phyloP scores from a whole-genome alignment of 371 early-diverging fungal species.

The Capniomyces stellatus region DNA sequence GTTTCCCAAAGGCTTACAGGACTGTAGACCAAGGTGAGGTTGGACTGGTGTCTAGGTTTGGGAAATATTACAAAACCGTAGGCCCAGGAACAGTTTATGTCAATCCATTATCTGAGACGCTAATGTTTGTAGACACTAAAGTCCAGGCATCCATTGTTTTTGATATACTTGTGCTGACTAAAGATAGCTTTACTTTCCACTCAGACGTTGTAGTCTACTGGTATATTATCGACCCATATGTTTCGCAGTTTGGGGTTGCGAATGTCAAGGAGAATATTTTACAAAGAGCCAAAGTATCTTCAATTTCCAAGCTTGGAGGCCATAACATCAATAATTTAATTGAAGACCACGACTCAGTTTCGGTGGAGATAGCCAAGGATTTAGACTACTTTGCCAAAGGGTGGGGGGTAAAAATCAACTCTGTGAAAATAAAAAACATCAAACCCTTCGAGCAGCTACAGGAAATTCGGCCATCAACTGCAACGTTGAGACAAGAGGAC shows the following conservation, averaged over 20 bases:
- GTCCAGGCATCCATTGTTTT: slow-evolving; percentile 55
- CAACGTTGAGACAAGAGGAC: slow-evolving; percentile 68
- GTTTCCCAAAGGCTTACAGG: slow-evolving; percentile 62
- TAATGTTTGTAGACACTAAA: slow-evolving; percentile 47
- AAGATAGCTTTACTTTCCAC: slow-evolving; percentile 59
- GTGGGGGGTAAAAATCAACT: slow-evolving; percentile 58
- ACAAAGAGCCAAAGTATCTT: slow-evolving; percentile 56
- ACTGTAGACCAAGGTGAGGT: slow-evolving; percentile 38
- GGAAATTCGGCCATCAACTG: slow-evolving; percentile 68
- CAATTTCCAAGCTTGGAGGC: slow-evolving; percentile 44
- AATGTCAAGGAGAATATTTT: slow-evolving; percentile 50
- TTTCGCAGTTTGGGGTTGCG: slow-evolving; percentile 48
- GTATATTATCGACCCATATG: slow-evolving; percentile 62
- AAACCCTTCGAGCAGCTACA: slow-evolving; percentile 55
- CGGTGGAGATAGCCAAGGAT: slow-evolving; percentile 59
- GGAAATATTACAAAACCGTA: slow-evolving; percentile 65
- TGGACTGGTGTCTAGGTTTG: slow-evolving; percentile 59
- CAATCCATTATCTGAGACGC: slow-evolving; percentile 50
- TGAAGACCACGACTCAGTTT: slow-evolving; percentile 70
- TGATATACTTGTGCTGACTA: slow-evolving; percentile 65
- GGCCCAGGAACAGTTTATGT: slow-evolving; percentile 72
- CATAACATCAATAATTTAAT: slow-evolving; percentile 49
- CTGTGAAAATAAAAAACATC: slow-evolving; percentile 72
- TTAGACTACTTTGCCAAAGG: slow-evolving; percentile 47
- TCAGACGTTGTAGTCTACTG: slow-evolving; percentile 76